phyloP scores from a whole-genome alignment of 2,329 filamentous ascomycete species.

The Hymenoscyphus fraxineus region DNA sequence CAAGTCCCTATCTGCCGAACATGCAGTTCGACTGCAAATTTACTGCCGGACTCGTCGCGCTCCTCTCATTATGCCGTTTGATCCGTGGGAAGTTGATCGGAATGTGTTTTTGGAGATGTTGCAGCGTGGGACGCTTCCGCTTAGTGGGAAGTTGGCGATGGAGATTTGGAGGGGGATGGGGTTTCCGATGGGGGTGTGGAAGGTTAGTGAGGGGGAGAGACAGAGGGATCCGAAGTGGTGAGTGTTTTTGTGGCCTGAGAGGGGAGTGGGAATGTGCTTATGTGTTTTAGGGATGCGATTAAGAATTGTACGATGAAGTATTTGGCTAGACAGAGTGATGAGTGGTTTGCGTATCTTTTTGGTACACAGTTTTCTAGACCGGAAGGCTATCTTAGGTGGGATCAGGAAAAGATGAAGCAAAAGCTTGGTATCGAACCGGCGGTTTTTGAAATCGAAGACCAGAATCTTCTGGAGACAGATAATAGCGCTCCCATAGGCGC shows the following conservation, averaged over 20 bases:
- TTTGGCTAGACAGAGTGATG: neutral
- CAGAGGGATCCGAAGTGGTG: neutral
- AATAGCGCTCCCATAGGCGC: no score
- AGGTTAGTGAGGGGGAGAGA: neutral
- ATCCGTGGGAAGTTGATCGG: neutral
- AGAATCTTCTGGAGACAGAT: no score
- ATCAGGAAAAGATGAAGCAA: neutral
- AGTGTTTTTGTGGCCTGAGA: neutral
- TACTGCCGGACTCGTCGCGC: neutral
- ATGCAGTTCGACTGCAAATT: neutral
- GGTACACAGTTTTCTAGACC: neutral
- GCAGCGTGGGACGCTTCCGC: neutral
- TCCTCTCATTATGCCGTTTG: neutral
- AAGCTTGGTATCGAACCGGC: neutral
- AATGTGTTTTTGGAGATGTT: neutral
- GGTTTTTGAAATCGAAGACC: neutral
- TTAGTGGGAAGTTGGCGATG: neutral
- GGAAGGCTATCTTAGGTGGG: neutral
- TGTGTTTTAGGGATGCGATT: no score
- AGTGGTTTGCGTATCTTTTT: neutral
- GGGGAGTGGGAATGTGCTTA: no score
- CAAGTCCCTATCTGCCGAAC: neutral
- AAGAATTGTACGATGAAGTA: no score
- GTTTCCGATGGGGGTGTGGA: neutral
- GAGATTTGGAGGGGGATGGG: neutral